Evolutionary conservation across 2,329 filamentous ascomycete species (phyloP).

Genomic region (Thelonectria discophora): DNA sequence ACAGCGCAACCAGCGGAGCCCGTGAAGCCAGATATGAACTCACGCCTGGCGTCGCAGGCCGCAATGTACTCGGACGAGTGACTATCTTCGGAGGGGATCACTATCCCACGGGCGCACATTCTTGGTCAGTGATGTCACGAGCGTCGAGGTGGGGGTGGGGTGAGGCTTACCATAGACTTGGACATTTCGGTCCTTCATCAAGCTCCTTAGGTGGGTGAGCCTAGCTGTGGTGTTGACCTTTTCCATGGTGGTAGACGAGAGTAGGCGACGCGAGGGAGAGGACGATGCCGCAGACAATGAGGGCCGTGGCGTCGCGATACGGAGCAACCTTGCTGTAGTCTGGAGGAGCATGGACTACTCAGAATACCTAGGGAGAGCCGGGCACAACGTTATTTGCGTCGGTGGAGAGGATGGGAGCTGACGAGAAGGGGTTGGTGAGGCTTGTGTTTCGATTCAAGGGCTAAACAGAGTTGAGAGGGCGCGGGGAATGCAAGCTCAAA

Average conservation of each 20-base stretch:
- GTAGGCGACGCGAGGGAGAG: slow-evolving; percentile 26
- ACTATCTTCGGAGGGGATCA: slow-evolving; percentile 95
- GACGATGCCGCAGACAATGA: slow-evolving; percentile 18
- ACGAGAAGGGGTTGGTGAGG: slow-evolving; percentile 7
- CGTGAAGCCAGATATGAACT: slow-evolving; percentile 92
- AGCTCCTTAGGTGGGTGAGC: slow-evolving; percentile 76
- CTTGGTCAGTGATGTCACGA: slow-evolving; percentile 20
- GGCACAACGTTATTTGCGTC: no score
- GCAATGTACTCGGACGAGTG: slow-evolving; percentile 99
- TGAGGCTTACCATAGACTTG: slow-evolving; percentile 86
- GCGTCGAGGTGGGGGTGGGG: background rate
- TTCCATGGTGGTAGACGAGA: slow-evolving; percentile 42
- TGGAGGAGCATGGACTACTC: slow-evolving; percentile 39
- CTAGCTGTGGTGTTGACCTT: slow-evolving; percentile 79
- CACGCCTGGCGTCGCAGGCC: slow-evolving; percentile 89
- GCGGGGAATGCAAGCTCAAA: slow-evolving; percentile 21
- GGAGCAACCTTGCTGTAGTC: slow-evolving; percentile 35
- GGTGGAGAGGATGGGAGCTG: background rate
- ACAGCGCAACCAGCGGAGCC: slow-evolving; percentile 95
- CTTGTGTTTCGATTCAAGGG: background rate
- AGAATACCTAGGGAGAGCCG: background rate
- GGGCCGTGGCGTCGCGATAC: slow-evolving; percentile 31
- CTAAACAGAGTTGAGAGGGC: background rate
- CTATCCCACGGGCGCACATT: slow-evolving; percentile 55
- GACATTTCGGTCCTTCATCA: slow-evolving; percentile 88